phyloP scores from a whole-genome alignment of 129 eudicot genomes.

The Artemisia tridentata region DNA sequence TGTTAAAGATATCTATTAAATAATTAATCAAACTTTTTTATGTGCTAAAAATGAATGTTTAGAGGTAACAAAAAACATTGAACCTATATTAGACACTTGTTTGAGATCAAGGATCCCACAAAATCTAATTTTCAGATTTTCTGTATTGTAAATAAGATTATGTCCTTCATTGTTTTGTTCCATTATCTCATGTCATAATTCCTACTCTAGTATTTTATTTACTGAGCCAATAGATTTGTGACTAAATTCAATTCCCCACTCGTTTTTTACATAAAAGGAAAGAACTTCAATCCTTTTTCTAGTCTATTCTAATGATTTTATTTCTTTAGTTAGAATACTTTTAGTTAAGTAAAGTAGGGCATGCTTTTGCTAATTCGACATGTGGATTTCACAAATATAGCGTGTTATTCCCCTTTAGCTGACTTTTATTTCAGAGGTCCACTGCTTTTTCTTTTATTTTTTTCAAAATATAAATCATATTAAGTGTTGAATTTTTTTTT shows the following conservation, averaged over 20 bases:
- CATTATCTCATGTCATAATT: conserved; percentile 2
- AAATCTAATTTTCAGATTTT: not conserved
- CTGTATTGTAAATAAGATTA: not conserved
- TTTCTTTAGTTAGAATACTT: conserved; percentile 1
- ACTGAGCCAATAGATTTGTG: conserved; percentile 10
- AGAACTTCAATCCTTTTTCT: conserved; percentile 4
- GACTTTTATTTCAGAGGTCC: too few relatives aligned
- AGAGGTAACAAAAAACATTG: not conserved
- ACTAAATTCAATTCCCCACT: conserved; percentile 15
- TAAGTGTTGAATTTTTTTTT: too few relatives aligned
- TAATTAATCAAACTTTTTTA: too few relatives aligned
- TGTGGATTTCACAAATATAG: not conserved
- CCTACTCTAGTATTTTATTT: not conserved
- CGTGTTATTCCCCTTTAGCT: not conserved
- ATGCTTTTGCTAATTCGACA: conserved; percentile 10
- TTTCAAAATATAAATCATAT: too few relatives aligned
- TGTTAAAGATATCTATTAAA: too few relatives aligned
- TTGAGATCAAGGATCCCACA: not conserved
- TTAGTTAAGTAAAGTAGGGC: not conserved
- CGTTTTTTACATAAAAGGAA: conserved; percentile 2
- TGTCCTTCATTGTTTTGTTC: not conserved
- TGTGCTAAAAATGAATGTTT: too few relatives aligned
- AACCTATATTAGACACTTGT: not conserved
- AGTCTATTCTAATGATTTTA: conserved; percentile 10
- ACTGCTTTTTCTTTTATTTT: too few relatives aligned